phyloP scores from a whole-genome alignment of 2,329 filamentous ascomycete species.

The Stylonectria norvegica region DNA sequence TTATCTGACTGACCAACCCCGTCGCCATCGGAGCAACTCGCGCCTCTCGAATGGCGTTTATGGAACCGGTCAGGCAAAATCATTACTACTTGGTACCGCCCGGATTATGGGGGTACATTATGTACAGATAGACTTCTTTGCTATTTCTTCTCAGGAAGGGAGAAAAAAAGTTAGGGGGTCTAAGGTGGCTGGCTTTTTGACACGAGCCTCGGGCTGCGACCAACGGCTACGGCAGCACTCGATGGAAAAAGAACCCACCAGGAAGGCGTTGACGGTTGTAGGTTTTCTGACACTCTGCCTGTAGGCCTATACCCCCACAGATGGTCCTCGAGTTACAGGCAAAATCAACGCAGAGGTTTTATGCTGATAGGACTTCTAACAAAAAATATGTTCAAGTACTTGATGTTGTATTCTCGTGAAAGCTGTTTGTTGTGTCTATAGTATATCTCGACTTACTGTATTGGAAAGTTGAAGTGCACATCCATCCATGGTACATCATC shows the following conservation, averaged over 20 bases:
- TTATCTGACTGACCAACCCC: constrained; percentile 28
- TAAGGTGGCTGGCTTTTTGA: constrained; percentile 26
- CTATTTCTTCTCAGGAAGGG: constrained; percentile 37
- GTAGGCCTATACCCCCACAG: constrained; percentile 41
- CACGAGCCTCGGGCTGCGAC: constrained; percentile 19
- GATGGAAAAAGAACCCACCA: constrained; percentile 27
- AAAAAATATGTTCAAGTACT: constrained; percentile 29
- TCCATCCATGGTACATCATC: too few species aligned
- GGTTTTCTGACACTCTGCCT: constrained; percentile 39
- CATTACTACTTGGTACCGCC: constrained; percentile 27
- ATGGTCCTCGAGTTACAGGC: constrained; percentile 35
- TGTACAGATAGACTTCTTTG: constrained; percentile 43
- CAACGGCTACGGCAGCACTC: constrained; percentile 19
- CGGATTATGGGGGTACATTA: constrained; percentile 30
- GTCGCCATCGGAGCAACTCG: constrained; percentile 23
- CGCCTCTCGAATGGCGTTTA: constrained; percentile 21
- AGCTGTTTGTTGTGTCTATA: too few species aligned
- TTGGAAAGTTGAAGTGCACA: too few species aligned
- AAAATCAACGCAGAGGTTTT: constrained; percentile 34
- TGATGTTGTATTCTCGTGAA: too few species aligned
- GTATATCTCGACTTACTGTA: too few species aligned
- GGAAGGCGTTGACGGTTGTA: constrained; percentile 40
- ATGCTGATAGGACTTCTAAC: constrained; percentile 36
- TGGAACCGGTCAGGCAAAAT: constrained; percentile 26
- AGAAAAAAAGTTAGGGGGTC: constrained; percentile 34